Percentiles rank a stretch among this genome's conserved stretches.
phyloP scores from a whole-genome alignment of 75 land plant species.

The Chamaecyparis obtusa region DNA sequence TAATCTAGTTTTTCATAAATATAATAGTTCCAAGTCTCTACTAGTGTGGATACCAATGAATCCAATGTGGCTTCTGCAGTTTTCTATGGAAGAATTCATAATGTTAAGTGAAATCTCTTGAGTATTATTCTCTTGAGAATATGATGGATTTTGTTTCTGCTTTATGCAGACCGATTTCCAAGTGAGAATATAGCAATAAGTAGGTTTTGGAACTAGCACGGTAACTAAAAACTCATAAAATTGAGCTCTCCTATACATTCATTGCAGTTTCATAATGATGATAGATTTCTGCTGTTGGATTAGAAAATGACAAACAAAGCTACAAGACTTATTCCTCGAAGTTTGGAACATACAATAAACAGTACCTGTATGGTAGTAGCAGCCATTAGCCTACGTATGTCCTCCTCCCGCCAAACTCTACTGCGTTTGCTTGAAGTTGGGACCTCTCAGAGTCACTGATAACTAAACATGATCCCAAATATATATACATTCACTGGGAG shows the following conservation, averaged over 20 bases:
- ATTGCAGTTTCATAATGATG: background rate
- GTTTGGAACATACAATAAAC: too few species aligned
- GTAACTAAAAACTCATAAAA: background rate
- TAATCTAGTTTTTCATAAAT: background rate
- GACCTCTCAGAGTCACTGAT: too few species aligned
- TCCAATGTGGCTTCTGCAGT: background rate
- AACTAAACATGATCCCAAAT: too few species aligned
- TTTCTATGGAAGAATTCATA: background rate
- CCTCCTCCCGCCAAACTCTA: too few species aligned
- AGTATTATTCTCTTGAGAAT: background rate
- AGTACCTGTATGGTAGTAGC: too few species aligned
- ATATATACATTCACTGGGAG: slow-evolving; percentile 54
- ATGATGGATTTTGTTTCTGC: background rate
- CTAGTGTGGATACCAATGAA: background rate
- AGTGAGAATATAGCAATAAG: background rate
- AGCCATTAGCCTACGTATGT: too few species aligned
- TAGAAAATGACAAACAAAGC: too few species aligned
- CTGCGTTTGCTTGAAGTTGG: too few species aligned
- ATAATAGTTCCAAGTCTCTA: background rate
- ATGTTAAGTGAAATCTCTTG: background rate
- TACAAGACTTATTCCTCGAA: too few species aligned
- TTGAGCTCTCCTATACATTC: background rate
- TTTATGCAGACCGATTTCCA: background rate
- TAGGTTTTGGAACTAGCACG: background rate
- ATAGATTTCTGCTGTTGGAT: background rate